Percentiles rank a stretch among this genome's conserved stretches.
Evolutionary conservation across 331 rosid species (phyloP).

Genomic region (Quercus phellos): DNA sequence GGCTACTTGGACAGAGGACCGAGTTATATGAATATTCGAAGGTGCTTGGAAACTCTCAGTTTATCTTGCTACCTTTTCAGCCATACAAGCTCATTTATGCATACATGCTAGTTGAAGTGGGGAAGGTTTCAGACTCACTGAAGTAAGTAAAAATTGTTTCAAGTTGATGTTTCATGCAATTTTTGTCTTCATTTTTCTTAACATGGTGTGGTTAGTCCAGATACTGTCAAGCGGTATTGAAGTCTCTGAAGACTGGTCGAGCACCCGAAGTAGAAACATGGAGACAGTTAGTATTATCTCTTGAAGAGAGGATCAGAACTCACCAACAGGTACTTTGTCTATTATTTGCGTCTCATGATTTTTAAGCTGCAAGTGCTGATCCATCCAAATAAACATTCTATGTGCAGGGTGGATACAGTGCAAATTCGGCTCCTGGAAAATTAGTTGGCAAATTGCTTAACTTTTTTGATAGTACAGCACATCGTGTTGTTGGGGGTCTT

Average conservation of each 20-base stretch:
- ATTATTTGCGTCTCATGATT: slow-evolving; percentile 3
- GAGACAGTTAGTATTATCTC: slow-evolving; percentile 73
- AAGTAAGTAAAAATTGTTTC: slow-evolving; percentile 53
- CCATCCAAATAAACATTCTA: slow-evolving; percentile 18
- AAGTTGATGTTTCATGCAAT: background rate
- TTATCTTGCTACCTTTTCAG: slow-evolving; percentile 69
- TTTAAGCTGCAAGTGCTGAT: slow-evolving; percentile 7
- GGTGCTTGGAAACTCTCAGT: slow-evolving; percentile 95
- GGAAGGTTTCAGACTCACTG: slow-evolving; percentile 84
- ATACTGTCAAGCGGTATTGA: slow-evolving; percentile 77
- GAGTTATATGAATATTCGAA: slow-evolving; percentile 89
- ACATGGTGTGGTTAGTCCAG: slow-evolving; percentile 32
- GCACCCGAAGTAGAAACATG: slow-evolving; percentile 78
- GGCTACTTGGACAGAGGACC: slow-evolving; percentile 64
- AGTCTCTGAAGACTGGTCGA: slow-evolving; percentile 78
- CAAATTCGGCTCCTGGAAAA: slow-evolving; percentile 75
- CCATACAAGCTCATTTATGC: slow-evolving; percentile 95
- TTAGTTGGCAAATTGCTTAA: slow-evolving; percentile 83
- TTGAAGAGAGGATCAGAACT: slow-evolving; percentile 81
- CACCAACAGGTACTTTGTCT: slow-evolving; percentile 69
- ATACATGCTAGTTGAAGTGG: slow-evolving; percentile 90
- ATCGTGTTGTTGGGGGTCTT: slow-evolving; percentile 87
- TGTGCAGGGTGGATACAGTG: slow-evolving; percentile 77
- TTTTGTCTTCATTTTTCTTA: slow-evolving; percentile 4
- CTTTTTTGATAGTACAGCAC: slow-evolving; percentile 87